phyloP scores from a whole-genome alignment of 164 flowering plant species.

The Magnolia officinalis region DNA sequence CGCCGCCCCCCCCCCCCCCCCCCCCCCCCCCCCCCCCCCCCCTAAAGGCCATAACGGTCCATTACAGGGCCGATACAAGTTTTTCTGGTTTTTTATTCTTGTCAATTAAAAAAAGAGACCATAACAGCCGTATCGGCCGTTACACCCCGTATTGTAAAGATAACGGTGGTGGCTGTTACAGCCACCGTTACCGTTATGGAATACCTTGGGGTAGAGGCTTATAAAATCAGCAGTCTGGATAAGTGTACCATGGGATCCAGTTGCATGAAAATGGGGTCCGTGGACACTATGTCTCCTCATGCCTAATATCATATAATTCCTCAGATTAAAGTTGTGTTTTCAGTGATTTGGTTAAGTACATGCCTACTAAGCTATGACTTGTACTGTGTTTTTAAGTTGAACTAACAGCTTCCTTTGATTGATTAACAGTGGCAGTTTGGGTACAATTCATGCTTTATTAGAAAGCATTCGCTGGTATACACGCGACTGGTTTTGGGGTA shows the following conservation, averaged over 20 bases:
- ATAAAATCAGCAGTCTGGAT: neutral
- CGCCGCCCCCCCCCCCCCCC: too few relatives aligned
- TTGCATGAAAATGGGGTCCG: neutral
- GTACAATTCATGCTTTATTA: slow-evolving; percentile 85
- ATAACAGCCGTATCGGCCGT: too few relatives aligned
- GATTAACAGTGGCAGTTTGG: slow-evolving; percentile 94
- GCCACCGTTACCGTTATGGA: too few relatives aligned
- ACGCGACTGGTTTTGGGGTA: slow-evolving; percentile 81
- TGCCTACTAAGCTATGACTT: neutral
- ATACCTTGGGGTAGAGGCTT: neutral
- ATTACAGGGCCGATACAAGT: too few relatives aligned
- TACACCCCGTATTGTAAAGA: too few relatives aligned
- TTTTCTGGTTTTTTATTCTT: too few relatives aligned
- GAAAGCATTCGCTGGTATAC: slow-evolving; percentile 73
- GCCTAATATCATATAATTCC: neutral
- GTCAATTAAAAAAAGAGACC: too few relatives aligned
- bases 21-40: too few relatives aligned
- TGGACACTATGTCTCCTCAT: neutral
- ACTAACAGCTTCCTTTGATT: slow-evolving; percentile 5
- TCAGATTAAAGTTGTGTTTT: neutral
- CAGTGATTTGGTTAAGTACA: neutral
- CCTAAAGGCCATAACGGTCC: too few relatives aligned
- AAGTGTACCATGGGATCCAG: neutral
- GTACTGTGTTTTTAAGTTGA: neutral
- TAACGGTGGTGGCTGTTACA: too few relatives aligned